A percentile compares a stretch with the other conserved stretches of the same genome.
Evolutionary conservation across 139 green algal species (phyloP).

Genomic region (Zygnema circumcarinatum): DNA sequence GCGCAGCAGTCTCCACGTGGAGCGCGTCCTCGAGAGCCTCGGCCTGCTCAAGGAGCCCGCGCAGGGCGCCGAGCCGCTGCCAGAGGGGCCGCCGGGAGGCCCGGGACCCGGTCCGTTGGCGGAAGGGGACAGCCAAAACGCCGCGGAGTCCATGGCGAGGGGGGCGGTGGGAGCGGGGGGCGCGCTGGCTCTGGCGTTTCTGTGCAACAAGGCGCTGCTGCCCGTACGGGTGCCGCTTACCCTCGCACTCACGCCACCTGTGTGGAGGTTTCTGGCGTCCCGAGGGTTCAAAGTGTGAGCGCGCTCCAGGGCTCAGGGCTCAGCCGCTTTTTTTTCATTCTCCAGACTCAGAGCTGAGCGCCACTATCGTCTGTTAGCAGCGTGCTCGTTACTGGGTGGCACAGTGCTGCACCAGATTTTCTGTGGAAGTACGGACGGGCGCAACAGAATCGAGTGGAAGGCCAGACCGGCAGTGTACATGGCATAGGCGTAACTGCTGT

Average conservation of each 20-base stretch:
- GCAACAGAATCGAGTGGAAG: no score
- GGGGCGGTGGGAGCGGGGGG: neutral
- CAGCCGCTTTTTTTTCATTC: no score
- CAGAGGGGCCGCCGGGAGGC: no score
- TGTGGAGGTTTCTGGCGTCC: conserved; percentile 12
- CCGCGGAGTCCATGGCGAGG: neutral
- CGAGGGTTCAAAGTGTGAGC: conserved; percentile 24
- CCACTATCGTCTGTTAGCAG: no score
- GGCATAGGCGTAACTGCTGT: no score
- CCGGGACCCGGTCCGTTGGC: neutral
- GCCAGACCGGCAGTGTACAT: no score
- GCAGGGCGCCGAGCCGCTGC: neutral
- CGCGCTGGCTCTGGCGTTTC: conserved; percentile 6
- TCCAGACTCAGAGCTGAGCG: no score
- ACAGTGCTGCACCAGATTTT: no score
- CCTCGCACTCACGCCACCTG: conserved; percentile 2
- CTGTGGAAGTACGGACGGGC: no score
- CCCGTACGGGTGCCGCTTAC: neutral
- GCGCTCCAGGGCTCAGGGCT: no score
- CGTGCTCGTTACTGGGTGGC: no score
- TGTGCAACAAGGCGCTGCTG: conserved; percentile 13
- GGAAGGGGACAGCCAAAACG: neutral
- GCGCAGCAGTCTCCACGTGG: neutral
- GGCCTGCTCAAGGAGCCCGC: neutral
- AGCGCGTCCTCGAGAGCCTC: neutral